A percentile compares a stretch with the other conserved stretches of the same genome.
phyloP scores from a whole-genome alignment of 768 basidiomycete species.

The Sporobolomyces pararoseus region DNA sequence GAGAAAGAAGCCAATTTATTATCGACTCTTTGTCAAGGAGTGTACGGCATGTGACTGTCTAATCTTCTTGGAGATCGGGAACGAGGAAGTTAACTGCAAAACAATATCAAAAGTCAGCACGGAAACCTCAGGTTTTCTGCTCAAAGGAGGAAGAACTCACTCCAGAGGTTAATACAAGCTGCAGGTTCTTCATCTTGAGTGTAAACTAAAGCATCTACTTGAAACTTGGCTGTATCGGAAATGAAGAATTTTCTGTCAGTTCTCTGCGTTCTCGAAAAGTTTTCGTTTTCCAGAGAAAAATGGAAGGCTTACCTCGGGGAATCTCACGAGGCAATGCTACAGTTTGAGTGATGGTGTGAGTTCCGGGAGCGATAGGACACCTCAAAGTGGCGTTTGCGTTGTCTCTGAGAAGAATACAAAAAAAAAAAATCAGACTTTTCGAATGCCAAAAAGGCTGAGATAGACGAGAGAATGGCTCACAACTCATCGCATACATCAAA shows the following conservation, averaged over 20 bases:
- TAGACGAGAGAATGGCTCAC: slow-evolving; percentile 55
- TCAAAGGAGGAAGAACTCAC: slow-evolving; percentile 56
- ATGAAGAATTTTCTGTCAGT: not conserved
- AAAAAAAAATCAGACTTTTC: not conserved
- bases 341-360: slow-evolving; percentile 71
- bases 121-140: not conserved
- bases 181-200: slow-evolving; percentile 69
- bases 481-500: slow-evolving; percentile 94
- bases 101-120: no score
- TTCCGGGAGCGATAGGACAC: slow-evolving; percentile 75
- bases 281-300: not conserved
- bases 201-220: slow-evolving; percentile 64
- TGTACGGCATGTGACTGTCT: no score
- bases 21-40: no score
- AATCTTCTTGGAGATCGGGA: slow-evolving; percentile 27
- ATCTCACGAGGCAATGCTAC: slow-evolving; percentile 88
- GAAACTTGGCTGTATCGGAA: slow-evolving; percentile 69
- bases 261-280: not conserved
- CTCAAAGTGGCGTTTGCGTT: slow-evolving; percentile 70
- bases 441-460: no score
- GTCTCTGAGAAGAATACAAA: slow-evolving; percentile 58
- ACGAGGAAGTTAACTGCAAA: slow-evolving; percentile 42
- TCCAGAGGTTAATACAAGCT: slow-evolving; percentile 72
- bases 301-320: slow-evolving; percentile 59
- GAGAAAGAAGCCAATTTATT: no score